Evolutionary conservation across 2,329 filamentous ascomycete genomes (phyloP), one percentile per base, ranked within the genome.

Genomic region (Neonectria punicea): DNA sequence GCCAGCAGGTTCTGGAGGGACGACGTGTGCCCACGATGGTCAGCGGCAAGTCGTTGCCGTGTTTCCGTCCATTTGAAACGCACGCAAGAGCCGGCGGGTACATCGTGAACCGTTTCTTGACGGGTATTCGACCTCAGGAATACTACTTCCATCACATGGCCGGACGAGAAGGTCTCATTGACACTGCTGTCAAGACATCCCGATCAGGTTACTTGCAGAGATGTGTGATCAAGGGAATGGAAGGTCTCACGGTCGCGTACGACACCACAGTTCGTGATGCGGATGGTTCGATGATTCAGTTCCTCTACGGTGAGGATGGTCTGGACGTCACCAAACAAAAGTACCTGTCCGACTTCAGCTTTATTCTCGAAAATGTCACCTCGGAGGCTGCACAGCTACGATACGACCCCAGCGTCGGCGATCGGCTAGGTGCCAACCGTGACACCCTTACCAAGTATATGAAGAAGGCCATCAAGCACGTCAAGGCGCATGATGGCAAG

Each of bases 61-160:
- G 94, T 75, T 99, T 98, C 82, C 92, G 90, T 74, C 92, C 94
- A 1, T 98, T 92, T 74, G 96, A 99, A 73, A 95, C 94, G 1
- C 89, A 94, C 70, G 87, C 97, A 7, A 87, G 94, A 72, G 96
- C 96, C 56, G 94, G 94, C 74, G 96, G 96, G 18, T 99, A 97
- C 80, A 93, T 99, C 69, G 92, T 93, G 54, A 93, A 97, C 76
- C 93, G 96, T 78, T 99, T 99, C 87, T 92, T 99, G 85, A 99
- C 97, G 25, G 96, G 96, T 65, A 96, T 99, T 67, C 90, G 95
- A 59, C 96, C 96, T 5, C 96, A 99, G 76, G 97, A 99, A 78
- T 99, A 98, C 80, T 99, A 95, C 79, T 99, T 99, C 85, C 96
- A 99, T 87, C 94, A 97, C 80, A 99, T 99, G 97, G 96, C 95